Evolutionary conservation across 352 stramenopile genomes (phyloP), one percentile per base, ranked within the genome.

Genomic region (Globisporangium echinulatum): DNA sequence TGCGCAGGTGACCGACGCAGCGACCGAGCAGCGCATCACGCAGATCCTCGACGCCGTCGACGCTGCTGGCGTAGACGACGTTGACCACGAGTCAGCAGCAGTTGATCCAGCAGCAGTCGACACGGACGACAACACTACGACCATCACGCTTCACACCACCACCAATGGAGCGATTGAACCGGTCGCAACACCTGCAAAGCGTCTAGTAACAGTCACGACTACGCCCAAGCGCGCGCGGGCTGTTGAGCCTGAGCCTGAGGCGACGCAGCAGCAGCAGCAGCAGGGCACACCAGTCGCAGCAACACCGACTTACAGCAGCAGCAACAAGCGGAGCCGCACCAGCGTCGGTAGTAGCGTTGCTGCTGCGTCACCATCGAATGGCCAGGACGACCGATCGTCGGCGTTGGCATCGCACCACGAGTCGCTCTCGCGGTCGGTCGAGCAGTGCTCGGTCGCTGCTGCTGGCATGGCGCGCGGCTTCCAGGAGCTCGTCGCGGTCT

Each of bases 361-460:
- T 33, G 25, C 25, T 33, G 2, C 25, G 25, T 33, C 25, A 33
- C 2, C 25, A 33, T 33, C 25, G 25, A 33, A 33, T 33, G 25
- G 25, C 25, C 43, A 52, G 19, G 62, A 47, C n/a, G 46, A 66
- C 49, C 51, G 51, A 38, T 48, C 15, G 7, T 37, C 9, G 5
- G 11, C 6, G 5, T 4, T 17, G 1, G 11, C 48, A 40, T 17
- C 33, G 25, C 58, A 17, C 37, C 43, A 44, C 36, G 58, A 58
- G 15, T 54, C 68, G 37, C 60, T 87, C 39, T 54, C 63, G 15
- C 72, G 56, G 38, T 81, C 77, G 4, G 72, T 87, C 33, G 72
- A 85, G 64, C 72, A 85, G 48, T 78, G 77, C 25, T 74, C 74
- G 3, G 62, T 66, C 46, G 72, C 77, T 19, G 75, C 74, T 19